Evolutionary conservation across 83 land plant species (phyloP), one percentile per base, ranked within the genome.

Genomic region (Picea engelmannii): DNA sequence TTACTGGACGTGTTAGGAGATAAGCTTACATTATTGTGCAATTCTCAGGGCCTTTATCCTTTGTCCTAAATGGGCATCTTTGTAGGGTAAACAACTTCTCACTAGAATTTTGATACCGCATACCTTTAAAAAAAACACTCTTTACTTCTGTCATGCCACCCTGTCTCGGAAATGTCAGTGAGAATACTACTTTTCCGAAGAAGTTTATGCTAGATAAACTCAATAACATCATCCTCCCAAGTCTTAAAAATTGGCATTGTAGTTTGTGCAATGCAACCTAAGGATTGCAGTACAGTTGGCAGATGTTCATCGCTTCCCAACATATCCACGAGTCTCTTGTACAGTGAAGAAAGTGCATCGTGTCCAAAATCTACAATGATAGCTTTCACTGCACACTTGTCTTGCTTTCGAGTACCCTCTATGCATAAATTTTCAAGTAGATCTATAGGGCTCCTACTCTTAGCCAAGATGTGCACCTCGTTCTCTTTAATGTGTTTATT

Each of bases 61-160:
- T 73, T 70, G 76, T 21, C 96, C 86, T 76, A 85, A 79, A 68
- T 90, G 93, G 5, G 89, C 86, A 86, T 92, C 96, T 79, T 89
- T 94, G 38, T 82, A 75, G 65, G 95, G 96, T 59, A 94, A 79
- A 79, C 83, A 94, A 86, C 96, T 94, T 80, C 89, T 92, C 4
- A 94, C 91, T 82, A 92, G 70, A 2, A 91, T 84, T 70, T 92
- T 92, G 58, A 94, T 86, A 11, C 89, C 90, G 84, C 71, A 94
- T 40, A 92, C 84, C 95, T 94, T 85, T 49, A 83, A 35, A 90
- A 67, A 11, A 78, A 73, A 78, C 95, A 92, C 61, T 78, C 80
- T 65, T 92, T 89, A 68, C 88, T 88, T 80, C 82, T 81, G n/a
- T 87, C 88, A 79, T 83, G 83, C 90, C 91, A 90, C 66, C 61